Evolutionary conservation across 768 basidiomycete species (phyloP).

Genomic region (Serendipita vermifera): DNA sequence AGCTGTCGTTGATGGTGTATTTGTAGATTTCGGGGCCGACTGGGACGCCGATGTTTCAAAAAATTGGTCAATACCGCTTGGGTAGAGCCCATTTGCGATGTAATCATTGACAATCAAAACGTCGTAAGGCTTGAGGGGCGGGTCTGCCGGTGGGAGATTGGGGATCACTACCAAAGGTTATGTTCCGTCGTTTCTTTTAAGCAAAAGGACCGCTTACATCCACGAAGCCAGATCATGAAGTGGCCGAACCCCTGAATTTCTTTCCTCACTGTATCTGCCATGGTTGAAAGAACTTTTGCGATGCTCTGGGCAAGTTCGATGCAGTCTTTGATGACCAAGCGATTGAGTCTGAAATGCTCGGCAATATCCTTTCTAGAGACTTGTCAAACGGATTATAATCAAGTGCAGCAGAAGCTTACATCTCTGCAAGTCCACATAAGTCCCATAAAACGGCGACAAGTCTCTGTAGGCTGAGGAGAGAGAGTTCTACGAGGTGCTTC

Average conservation of each 20-base stretch:
- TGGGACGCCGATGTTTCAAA: background rate
- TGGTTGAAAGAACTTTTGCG: background rate
- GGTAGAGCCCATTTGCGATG: background rate
- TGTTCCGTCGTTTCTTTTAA: background rate
- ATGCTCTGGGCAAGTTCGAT: background rate
- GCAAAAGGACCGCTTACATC: background rate
- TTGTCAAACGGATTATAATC: background rate
- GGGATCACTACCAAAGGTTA: background rate
- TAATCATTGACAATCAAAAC: background rate
- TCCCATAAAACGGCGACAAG: background rate
- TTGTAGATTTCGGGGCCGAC: too few relatives aligned
- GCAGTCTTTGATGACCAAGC: background rate
- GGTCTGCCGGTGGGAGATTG: background rate
- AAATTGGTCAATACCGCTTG: background rate
- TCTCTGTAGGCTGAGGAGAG: background rate
- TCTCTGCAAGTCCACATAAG: background rate
- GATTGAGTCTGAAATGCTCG: background rate
- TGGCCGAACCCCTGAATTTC: background rate
- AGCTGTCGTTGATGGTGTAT: background rate
- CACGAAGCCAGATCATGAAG: slow-evolving; percentile 4
- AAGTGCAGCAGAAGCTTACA: background rate
- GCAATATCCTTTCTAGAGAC: background rate
- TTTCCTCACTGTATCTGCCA: background rate
- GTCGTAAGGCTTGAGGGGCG: background rate
- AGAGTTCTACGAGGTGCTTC: background rate